These are phyloP conservation scores for Musa acuminata DNA, from an alignment of 176 grass and related monocot genomes.

Conservation along the genomic window DNA sequence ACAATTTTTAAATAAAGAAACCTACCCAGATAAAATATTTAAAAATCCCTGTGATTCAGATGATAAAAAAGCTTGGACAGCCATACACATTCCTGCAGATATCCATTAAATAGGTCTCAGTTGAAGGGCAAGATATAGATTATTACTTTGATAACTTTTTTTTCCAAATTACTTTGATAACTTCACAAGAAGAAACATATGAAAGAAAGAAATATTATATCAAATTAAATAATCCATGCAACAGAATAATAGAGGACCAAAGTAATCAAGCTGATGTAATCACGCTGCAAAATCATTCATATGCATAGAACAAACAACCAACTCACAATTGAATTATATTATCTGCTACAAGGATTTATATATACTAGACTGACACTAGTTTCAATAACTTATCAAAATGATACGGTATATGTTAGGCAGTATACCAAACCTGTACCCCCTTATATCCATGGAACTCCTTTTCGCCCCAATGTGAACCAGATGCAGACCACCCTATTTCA, in stretches of 20 bases:
- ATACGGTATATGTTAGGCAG: too few relatives aligned
- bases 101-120: slow-evolving; percentile 20
- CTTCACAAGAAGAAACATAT: background rate
- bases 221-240: background rate
- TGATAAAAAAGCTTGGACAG: slow-evolving; percentile 74
- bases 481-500: too few relatives aligned
- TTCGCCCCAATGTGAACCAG: too few relatives aligned
- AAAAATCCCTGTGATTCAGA: slow-evolving; percentile 41
- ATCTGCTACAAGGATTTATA: too few relatives aligned
- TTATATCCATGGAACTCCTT: too few relatives aligned
- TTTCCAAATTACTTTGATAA: background rate
- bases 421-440: too few relatives aligned
- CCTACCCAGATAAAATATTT: slow-evolving; percentile 83
- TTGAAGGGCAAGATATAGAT: background rate
- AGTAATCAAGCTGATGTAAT: too few relatives aligned
- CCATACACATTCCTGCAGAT: slow-evolving; percentile 80
- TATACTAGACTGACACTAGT: too few relatives aligned
- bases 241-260: background rate
- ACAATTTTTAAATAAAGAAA: slow-evolving; percentile 8
- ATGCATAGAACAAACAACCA: too few relatives aligned
- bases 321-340: too few relatives aligned
- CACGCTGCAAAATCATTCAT: too few relatives aligned
- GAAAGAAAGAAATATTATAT: background rate
- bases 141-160: background rate
- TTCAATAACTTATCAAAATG: too few relatives aligned